Percentiles rank a stretch among this genome's conserved stretches.
phyloP scores from a whole-genome alignment of 257 asterid genomes.

The Petunia secreta region DNA sequence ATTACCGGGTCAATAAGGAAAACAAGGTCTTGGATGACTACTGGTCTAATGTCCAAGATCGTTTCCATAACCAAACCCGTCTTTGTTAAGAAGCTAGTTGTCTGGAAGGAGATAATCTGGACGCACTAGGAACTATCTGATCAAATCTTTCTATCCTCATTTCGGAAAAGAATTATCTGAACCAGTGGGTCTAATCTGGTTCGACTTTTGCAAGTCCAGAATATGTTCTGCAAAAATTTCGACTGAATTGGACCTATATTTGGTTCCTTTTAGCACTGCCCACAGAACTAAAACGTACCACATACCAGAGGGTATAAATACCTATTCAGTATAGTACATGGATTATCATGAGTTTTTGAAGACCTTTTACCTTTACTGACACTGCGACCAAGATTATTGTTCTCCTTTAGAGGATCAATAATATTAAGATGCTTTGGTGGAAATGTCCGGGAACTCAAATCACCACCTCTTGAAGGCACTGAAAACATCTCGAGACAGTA shows the following conservation, averaged over 20 bases:
- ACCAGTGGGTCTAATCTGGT: constrained; percentile 7
- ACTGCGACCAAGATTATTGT: constrained; percentile 87
- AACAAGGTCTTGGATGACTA: neutral
- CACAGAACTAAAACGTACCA: neutral
- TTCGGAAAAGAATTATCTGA: constrained; percentile 3
- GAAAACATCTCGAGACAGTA: constrained; percentile 55
- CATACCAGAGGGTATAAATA: neutral
- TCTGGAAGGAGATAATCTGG: constrained; percentile 16
- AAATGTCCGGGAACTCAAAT: constrained; percentile 52
- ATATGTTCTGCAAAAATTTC: neutral
- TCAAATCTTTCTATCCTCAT: neutral
- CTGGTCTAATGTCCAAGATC: constrained; percentile 10
- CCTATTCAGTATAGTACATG: neutral
- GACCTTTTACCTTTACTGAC: constrained; percentile 67
- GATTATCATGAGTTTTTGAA: neutral
- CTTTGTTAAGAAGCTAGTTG: neutral
- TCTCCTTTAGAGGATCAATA: constrained; percentile 78
- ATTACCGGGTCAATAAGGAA: constrained; percentile 8
- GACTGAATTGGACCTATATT: constrained; percentile 5
- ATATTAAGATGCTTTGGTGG: constrained; percentile 72
- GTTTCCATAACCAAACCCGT: constrained; percentile 11
- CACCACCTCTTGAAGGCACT: constrained; percentile 60
- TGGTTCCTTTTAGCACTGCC: neutral
- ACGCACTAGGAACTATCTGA: constrained; percentile 6
- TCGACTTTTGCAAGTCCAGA: neutral